Evolutionary conservation across 1,284 basidiomycete species (phyloP).

Genomic region (Termitomyces sp.): DNA sequence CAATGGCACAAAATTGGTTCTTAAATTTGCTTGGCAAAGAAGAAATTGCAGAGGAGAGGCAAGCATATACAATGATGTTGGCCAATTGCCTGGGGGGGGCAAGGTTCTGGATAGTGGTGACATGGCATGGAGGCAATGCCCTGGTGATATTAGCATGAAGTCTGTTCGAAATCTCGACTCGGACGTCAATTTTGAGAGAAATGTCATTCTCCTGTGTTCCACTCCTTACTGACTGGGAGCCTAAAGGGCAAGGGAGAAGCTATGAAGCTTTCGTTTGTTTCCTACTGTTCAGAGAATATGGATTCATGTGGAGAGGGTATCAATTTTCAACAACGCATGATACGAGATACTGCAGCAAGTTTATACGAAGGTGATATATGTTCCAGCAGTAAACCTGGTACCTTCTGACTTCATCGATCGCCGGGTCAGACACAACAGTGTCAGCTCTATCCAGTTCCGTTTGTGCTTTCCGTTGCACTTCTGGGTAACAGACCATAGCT

Average conservation of each 20-base stretch:
- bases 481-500: conserved; percentile 31
- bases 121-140: no score
- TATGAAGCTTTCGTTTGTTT: conserved; percentile 17
- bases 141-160: no score
- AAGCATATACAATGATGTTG: no score
- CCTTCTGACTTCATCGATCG: conserved; percentile 11
- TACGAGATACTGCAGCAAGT: conserved; percentile 40
- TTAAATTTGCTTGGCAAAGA: no score
- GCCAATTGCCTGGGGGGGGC: no score
- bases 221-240: not conserved
- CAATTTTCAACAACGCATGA: conserved; percentile 14
- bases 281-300: not conserved
- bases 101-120: no score
- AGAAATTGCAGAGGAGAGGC: no score
- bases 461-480: conserved; percentile 32
- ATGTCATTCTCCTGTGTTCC: not conserved
- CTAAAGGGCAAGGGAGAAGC: conserved; percentile 25
- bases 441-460: conserved; percentile 31
- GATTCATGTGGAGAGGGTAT: not conserved
- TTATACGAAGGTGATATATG: conserved; percentile 31
- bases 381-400: not conserved
- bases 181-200: no score
- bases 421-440: conserved; percentile 30
- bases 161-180: no score
- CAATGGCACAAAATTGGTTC: no score